Evolutionary conservation across 805 yeast genomes (phyloP), one percentile per base, ranked within the genome.

Genomic region (Myxozyma lipomycoides): DNA sequence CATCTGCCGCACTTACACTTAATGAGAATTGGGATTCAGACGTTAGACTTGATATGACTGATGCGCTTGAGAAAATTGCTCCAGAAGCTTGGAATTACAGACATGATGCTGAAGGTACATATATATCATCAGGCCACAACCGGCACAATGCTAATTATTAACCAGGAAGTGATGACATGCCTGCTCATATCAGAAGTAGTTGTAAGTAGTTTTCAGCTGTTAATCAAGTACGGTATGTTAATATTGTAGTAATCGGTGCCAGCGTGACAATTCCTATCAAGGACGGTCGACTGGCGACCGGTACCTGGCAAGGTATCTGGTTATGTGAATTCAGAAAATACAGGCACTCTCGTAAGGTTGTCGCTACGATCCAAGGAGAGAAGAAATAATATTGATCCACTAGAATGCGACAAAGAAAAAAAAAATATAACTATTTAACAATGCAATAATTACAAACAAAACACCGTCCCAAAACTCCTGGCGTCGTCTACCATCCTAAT

Each of bases 281-380:
- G 21, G 77, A 84, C 60, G 95, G 95, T 1, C 64, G 72, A 30
- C 68, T 86, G 48, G 83, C 82, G 1, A 73, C 82, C 0, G 95
- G 95, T 1, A 86, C 93, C 0, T 86, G 95, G 95, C 95, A 86
- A 64, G 95, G 93, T 0, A 76, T 86, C 38, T 86, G 84, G 73
- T 70, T 83, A 44, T 72, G 85, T 62, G 95, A 86, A 64, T 86
- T 86, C 67, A 74, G 95, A 61, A 72, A 73, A 41, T 75, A 78
- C 65, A 68, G 71, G 59, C 91, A 86, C 62, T 67, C 81, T 6
- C 75, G 95, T 61, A 75, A 76, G 48, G 70, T 85, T 23, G 81
- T 86, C 10, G 90, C 87, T 9, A 85, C 95, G 0, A 74, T 86
- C 57, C 79, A 84, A 59, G 95, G 93, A 2, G 70, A 70, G 41